phyloP scores from a whole-genome alignment of 2,329 filamentous ascomycete species.

The Trichoderma sp. region DNA sequence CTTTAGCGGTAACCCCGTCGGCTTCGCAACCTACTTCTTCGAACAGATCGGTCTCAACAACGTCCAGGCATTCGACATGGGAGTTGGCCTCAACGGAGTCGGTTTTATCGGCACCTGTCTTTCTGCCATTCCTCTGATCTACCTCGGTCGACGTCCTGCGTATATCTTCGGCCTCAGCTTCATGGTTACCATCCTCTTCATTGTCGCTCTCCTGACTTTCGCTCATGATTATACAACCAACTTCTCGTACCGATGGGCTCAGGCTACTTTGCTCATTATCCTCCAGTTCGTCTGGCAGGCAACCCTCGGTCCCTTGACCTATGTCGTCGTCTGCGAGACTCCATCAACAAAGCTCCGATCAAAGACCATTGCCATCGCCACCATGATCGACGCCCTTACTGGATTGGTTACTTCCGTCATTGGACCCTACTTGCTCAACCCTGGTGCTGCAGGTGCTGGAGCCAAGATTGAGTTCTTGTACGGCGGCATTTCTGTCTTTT shows the following conservation, averaged over 20 bases:
- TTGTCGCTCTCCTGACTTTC: conserved; percentile 38
- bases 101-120: conserved; percentile 39
- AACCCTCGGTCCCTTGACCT: conserved; percentile 53
- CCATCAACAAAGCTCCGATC: conserved; percentile 53
- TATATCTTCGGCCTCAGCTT: conserved; percentile 44
- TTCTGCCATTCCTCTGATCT: conserved; percentile 44
- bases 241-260: conserved; percentile 34
- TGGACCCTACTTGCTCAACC: conserved; percentile 16
- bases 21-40: conserved; percentile 23
- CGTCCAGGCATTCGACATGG: conserved; percentile 24
- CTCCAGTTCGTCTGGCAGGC: conserved; percentile 55
- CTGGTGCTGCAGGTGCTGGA: conserved; percentile 11
- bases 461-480: conserved; percentile 19
- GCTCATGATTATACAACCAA: conserved; percentile 14
- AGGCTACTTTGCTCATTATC: conserved; percentile 47
- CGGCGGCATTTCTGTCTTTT: conserved; percentile 15
- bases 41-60: conserved; percentile 23
- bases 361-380: conserved; percentile 45
- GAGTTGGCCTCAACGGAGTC: conserved; percentile 16
- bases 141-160: conserved; percentile 44
- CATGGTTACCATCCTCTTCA: conserved; percentile 38
- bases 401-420: conserved; percentile 17
- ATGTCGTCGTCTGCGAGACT: conserved; percentile 51
- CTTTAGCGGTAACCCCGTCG: conserved; percentile 22
- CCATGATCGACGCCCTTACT: conserved; percentile 8